Base-by-base conservation (phyloP, 176 grass and related monocot species). In the Pharus latifolius region DNA sequence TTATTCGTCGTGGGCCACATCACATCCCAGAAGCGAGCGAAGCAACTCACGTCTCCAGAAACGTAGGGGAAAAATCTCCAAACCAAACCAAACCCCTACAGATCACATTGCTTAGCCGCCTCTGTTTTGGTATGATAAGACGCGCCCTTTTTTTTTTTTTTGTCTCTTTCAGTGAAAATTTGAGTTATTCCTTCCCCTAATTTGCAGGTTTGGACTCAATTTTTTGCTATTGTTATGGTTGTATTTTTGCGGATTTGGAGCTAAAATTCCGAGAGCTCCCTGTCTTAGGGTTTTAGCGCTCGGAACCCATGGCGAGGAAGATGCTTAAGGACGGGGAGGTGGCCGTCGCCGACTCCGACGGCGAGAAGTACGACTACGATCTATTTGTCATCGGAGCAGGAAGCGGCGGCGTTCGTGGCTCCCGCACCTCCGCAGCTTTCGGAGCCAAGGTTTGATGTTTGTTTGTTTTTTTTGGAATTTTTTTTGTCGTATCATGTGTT, bases 321-420 rank as follows among this genome's bases (percentile, higher is more conserved):
- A 85, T 93, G 84, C 83, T 98, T 24, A 80, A 76, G 38, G 89
- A 98, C 35, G 94, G 78, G 48, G 80, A 90, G 65, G 23, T 17
- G 14, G 66, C 59, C 10, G 31, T 46, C 17, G 68, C 45, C 19
- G 73, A 60, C 17, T 60, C 45, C 19, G 73, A 60, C 33, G 84
- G 27, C 17, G 63, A 62, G 34, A 37, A 32, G 33, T 91, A 93
- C 67, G 89, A 98, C 49, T 93, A 88, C 51, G 89, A 98, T 31
- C 80, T 98, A 6, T 98, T 98, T 49, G 94, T 98, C 50, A 98
- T 98, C 57, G 94, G 94, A 10, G 94, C 94, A 10, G 94, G 94
- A 5, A 98, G 94, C 56, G 94, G 94, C 52, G 94, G 94, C 52
- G 89, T 93, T 25, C 94, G 94, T 22, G 94, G 89, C 17, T 90